Base-by-base conservation (phyloP, 345 rosid genomes). In the Boechera stricta region DNA sequence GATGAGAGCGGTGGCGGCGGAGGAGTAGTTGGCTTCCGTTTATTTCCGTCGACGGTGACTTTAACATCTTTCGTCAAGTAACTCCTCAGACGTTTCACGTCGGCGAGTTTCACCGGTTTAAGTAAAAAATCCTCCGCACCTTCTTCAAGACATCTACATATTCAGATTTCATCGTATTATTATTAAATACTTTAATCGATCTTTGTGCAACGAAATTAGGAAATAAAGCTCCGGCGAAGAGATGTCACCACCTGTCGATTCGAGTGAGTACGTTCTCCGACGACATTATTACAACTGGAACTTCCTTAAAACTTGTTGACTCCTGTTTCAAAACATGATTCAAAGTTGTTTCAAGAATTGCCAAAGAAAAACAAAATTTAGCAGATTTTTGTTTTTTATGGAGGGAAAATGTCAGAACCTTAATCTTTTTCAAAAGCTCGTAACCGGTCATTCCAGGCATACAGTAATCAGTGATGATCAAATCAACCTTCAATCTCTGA, bases 381-480 rank as follows among this genome's bases (percentile, higher is more conserved):
- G 36, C 5, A 35, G 5, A 16, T 5, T 6, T 35, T 6, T 21
- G 24, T 15, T 33, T 16, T 18, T 18, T 10, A 53, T 13, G 72
- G 74, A 47, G 71, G 72, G 38, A n/a, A 55, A 73, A 42, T 16
- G 3, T 52, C 24, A 51, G 28, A 42, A 91, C 98, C 96, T 95
- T 94, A 56, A 94, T 84, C 73, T 92, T 92, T 84, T 92, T 95
- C 42, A 95, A 89, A 79, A 95, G 83, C 77, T 95, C 99, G 71
- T 92, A 95, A 6, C 99, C 99, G 7, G 96, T 92, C 99, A 95
- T 95, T 81, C 91, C 99, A 29, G 99, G 99, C 99, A 95, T 95
- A 36, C 97, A 95, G 48, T 95, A 95, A 62, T 95, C 99, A 3
- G 99, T 95, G 52, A 95, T 92, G 18, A 95, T 88, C 71, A 92